Base-by-base conservation (phyloP, 768 basidiomycete genomes). In the Russula sp. region DNA sequence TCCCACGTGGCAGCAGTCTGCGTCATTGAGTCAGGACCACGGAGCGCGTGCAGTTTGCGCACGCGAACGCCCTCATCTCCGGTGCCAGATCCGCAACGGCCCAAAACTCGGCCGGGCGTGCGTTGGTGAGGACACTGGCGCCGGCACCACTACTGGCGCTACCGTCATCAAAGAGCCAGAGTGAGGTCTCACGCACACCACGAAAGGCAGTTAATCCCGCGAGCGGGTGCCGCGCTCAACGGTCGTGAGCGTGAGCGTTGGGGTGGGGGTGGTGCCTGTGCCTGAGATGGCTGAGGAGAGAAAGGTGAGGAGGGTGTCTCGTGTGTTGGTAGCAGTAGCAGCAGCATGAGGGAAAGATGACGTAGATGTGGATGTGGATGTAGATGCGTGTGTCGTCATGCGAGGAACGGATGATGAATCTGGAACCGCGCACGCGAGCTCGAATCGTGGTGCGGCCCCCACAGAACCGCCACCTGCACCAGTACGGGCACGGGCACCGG, bases 51-150 rank as follows among this genome's bases (percentile, higher is more conserved):
- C 86, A 75, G 5, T 87, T 89, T 83, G 49, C 85, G 73, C 25
- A 87, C 70, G 51, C 81, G 68, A 65, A 75, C 70, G 51, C 68
- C 72, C 25, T 70, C 82, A 69, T n/a, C n/a, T n/a, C n/a, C n/a
- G n/a, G n/a, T n/a, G n/a, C n/a, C n/a, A n/a, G n/a, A n/a, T n/a
- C n/a, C n/a, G n/a, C n/a, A n/a, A n/a, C n/a, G n/a, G n/a, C n/a
- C n/a, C n/a, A n/a, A n/a, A n/a, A n/a, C n/a, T n/a, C n/a, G n/a
- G n/a, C n/a, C n/a, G n/a, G n/a, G n/a, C n/a, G n/a, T n/a, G n/a
- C n/a, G n/a, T 89, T 87, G 81, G 86, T 86, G 8, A 91, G 77
- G 16, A 91, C 77, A 7, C 88, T 88, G 25, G 76, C 75, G 1
- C 13, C 6, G 14, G 16, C 51, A 8, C 50, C 20, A n/a, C n/a